Percentiles rank a stretch among this genome's conserved stretches.
Conservation (phyloP, 306 rosid species). For the Prunus fruticosa region DNA sequence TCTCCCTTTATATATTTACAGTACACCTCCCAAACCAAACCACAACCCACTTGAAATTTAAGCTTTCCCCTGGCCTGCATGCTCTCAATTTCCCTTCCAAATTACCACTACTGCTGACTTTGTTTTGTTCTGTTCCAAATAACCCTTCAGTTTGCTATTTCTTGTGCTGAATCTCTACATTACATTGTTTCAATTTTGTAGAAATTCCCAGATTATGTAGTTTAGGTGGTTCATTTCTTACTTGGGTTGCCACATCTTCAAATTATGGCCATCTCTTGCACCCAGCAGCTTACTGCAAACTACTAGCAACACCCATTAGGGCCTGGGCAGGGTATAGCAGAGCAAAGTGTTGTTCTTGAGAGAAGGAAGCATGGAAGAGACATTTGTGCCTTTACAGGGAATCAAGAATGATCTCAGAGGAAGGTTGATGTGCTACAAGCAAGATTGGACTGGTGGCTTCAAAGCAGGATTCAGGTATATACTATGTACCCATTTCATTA, state of each 20-base stretch:
- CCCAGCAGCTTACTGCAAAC: not conserved
- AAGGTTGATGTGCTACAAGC: constrained; percentile 83
- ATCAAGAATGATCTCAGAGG: constrained; percentile 87
- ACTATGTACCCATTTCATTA: not conserved
- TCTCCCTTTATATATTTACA: constrained; percentile 29
- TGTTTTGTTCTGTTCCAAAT: not conserved
- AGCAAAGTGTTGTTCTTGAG: not conserved
- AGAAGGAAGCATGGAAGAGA: constrained; percentile 55
- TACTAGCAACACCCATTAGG: not conserved
- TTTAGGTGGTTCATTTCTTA: not conserved
- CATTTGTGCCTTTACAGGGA: constrained; percentile 77
- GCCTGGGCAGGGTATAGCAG: no score
- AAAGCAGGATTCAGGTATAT: constrained; percentile 69
- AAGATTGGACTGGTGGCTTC: constrained; percentile 81
- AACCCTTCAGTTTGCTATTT: not conserved
- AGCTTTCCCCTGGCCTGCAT: not conserved
- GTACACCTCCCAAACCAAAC: not conserved
- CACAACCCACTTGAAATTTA: no score
- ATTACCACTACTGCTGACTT: not conserved
- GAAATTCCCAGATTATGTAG: constrained; percentile 43
- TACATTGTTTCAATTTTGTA: not conserved
- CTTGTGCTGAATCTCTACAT: not conserved
- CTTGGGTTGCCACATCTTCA: not conserved
- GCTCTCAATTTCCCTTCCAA: not conserved
- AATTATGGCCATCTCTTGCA: constrained; percentile 21